Evolutionary conservation across 2,329 filamentous ascomycete genomes (phyloP), one percentile per base, ranked within the genome.

Genomic region (Coleophoma eucalyptorum): DNA sequence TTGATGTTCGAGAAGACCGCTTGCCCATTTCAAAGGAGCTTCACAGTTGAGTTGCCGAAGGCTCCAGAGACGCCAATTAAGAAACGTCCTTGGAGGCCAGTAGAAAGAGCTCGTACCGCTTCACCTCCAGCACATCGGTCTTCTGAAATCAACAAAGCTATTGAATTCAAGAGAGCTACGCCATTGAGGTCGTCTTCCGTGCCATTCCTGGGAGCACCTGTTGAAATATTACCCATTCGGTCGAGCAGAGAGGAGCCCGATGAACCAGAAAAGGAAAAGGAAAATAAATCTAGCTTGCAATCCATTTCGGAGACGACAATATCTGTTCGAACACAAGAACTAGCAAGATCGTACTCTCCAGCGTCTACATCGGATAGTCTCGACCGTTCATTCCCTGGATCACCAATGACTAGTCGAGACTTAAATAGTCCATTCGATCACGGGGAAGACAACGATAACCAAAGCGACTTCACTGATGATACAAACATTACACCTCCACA

Each of bases 1-100:
- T 74, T 96, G 43, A 84, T 87, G 56, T 96, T 94, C 63, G 92
- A 97, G 68, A 89, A 89, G 63, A 96, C 92, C 0, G 80, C 84
- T 42, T 96, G 91, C 66, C 92, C 92, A 0, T 96, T 97, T 66
- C 79, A 85, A 61, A 79, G 90, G 53, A 79, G 80, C 3, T 95
- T 95, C 60, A 85, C 82, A 0, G 83, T 93, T 11, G 79, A 86
- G 46, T 71, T 94, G 16, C 89, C 89, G 0, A 83, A 89, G 59
- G 76, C 79, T 50, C 84, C 85, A 11, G 76, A 80, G 57, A 81
- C 80, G 1, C 86, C 85, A 2, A 72, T 81, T 47, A 84, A 78
- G 62, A 87, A 84, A 69, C 81, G 77, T 56, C 84, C 87, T 13
- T 90, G 87, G 83, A 84, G 78, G 26, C 83, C 86, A 1, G 77